Conservation (phyloP, 225 moss, liverwort and hornwort genomes). For the Polytrichum commune region DNA sequence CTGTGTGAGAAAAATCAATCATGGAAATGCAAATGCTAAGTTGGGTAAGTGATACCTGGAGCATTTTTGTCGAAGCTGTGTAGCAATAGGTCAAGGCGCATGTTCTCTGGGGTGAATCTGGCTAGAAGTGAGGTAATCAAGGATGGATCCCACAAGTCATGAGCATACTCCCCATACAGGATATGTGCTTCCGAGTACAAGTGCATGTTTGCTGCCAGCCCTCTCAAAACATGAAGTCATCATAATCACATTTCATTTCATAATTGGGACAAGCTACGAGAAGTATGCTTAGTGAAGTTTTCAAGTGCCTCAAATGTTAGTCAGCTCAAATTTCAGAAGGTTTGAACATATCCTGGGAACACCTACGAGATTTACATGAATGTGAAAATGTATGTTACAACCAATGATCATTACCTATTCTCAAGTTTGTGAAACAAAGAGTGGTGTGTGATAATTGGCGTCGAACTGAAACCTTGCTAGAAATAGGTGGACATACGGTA, state of each 20-base stretch:
- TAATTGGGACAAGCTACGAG: too few species aligned
- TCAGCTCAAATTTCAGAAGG: too few species aligned
- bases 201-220: constrained; percentile 44
- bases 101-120: constrained; percentile 31
- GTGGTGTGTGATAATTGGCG: too few species aligned
- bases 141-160: constrained; percentile 47
- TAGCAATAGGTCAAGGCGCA: constrained; percentile 45
- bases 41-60: constrained; percentile 30
- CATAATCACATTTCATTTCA: not conserved
- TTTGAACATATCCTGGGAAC: too few species aligned
- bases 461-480: too few species aligned
- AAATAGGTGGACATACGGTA: too few species aligned
- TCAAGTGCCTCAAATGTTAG: too few species aligned
- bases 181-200: constrained; percentile 41
- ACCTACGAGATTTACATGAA: too few species aligned
- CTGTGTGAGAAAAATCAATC: too few species aligned
- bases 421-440: not conserved
- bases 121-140: constrained; percentile 33
- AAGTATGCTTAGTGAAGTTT: too few species aligned
- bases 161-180: constrained; percentile 47
- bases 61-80: constrained; percentile 41
- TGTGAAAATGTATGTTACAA: too few species aligned
- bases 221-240: constrained; percentile 5
- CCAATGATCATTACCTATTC: too few species aligned
- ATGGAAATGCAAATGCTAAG: not conserved